These are phyloP conservation scores for Leucogyrophana mollusca DNA, from an alignment of 768 basidiomycete species.

Conservation along the genomic window DNA sequence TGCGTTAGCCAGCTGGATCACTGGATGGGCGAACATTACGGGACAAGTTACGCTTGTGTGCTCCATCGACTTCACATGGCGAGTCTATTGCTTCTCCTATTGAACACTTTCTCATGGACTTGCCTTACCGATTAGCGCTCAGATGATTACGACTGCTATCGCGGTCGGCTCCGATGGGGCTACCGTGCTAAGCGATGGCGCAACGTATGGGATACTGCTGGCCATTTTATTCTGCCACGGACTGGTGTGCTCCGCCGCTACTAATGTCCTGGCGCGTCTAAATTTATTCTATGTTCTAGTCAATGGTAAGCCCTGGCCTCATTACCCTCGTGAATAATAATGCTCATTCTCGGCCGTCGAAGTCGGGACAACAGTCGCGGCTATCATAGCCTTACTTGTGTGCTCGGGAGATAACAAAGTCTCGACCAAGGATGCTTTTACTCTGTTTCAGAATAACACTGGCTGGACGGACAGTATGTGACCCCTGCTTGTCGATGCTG, in stretches of 20 bases:
- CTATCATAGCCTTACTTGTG: conserved; percentile 59
- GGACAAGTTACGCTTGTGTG: conserved; percentile 70
- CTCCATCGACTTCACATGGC: conserved; percentile 73
- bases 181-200: conserved; percentile 50
- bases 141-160: conserved; percentile 76
- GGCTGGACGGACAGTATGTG: conserved; percentile 62
- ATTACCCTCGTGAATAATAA: not conserved
- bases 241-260: conserved; percentile 69
- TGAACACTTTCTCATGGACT: not conserved
- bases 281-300: conserved; percentile 68
- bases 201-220: conserved; percentile 66
- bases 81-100: conserved; percentile 13
- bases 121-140: conserved; percentile 42
- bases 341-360: conserved; percentile 1
- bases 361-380: conserved; percentile 68
- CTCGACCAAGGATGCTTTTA: conserved; percentile 69
- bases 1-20: conserved; percentile 57
- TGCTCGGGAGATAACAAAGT: conserved; percentile 54
- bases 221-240: conserved; percentile 68
- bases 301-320: conserved; percentile 45
- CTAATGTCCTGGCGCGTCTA: conserved; percentile 60
- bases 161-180: conserved; percentile 57
- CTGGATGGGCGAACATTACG: conserved; percentile 72
- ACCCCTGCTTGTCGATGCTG: not conserved
- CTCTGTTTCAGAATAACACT: conserved; percentile 67